A percentile compares a stretch with the other conserved stretches of the same genome.
These are phyloP conservation scores for Periconia digitata DNA, from an alignment of 2,329 filamentous ascomycete species.

Conservation along the genomic window DNA sequence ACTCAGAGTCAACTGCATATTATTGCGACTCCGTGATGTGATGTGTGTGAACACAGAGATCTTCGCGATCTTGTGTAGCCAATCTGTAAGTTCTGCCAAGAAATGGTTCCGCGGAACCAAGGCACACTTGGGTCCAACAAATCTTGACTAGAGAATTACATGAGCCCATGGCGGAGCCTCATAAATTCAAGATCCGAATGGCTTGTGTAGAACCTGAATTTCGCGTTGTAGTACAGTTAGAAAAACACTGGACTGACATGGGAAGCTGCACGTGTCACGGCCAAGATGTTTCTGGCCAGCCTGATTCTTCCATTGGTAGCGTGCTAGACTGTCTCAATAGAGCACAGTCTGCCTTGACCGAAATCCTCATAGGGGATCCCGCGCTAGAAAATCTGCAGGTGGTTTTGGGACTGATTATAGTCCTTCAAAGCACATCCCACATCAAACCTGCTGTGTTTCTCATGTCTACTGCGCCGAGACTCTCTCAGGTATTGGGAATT, in stretches of 20 bases:
- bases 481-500: neutral
- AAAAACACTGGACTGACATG: no score
- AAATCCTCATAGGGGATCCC: neutral
- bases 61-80: no score
- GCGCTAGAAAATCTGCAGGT: conserved; percentile 1
- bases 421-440: neutral
- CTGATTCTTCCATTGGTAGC: neutral
- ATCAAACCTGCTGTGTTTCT: neutral
- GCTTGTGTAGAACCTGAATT: no score
- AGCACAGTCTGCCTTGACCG: neutral
- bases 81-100: conserved; percentile 4
- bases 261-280: no score
- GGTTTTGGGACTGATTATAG: neutral
- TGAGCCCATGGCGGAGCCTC: no score
- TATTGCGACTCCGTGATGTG: no score
- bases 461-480: neutral
- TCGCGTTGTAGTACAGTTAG: no score
- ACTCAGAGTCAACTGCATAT: no score
- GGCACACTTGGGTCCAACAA: neutral
- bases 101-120: conserved; percentile 5
- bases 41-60: no score
- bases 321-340: neutral
- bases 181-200: no score
- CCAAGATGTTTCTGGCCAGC: neutral
- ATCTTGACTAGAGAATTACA: no score